phyloP scores from a whole-genome alignment of 2,329 filamentous ascomycete species.

The Cladosporium colombiae region DNA sequence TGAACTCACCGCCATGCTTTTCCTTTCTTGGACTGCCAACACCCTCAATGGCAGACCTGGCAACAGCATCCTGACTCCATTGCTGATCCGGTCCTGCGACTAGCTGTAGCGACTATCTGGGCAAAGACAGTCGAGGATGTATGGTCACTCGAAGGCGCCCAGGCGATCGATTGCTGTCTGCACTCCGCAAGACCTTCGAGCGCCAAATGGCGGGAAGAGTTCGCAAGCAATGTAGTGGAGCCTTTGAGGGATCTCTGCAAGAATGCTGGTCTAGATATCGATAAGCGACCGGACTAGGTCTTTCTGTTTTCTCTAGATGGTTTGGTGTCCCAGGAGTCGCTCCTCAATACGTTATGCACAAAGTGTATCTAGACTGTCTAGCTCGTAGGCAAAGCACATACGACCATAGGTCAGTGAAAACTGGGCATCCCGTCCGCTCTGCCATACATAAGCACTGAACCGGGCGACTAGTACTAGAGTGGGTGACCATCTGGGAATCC shows the following conservation, averaged over 20 bases:
- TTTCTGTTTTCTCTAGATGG: too few relatives aligned
- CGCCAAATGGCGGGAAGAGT: not conserved
- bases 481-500: too few relatives aligned
- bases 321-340: too few relatives aligned
- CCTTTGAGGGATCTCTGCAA: not conserved
- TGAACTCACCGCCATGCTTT: not conserved
- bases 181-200: not conserved
- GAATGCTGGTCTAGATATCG: not conserved
- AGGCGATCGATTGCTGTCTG: not conserved
- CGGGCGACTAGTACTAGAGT: too few relatives aligned
- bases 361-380: too few relatives aligned
- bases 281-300: not conserved
- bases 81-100: not conserved
- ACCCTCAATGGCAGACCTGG: not conserved
- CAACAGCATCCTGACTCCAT: not conserved
- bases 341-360: too few relatives aligned
- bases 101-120: not conserved
- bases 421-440: too few relatives aligned
- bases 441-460: too few relatives aligned
- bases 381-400: too few relatives aligned
- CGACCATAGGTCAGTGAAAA: too few relatives aligned
- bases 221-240: not conserved
- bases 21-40: not conserved
- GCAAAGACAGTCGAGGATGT: not conserved
- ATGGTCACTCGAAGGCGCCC: not conserved